Evolutionary conservation across 768 basidiomycete species (phyloP).

Genomic region (Plicaturopsis crispa): DNA sequence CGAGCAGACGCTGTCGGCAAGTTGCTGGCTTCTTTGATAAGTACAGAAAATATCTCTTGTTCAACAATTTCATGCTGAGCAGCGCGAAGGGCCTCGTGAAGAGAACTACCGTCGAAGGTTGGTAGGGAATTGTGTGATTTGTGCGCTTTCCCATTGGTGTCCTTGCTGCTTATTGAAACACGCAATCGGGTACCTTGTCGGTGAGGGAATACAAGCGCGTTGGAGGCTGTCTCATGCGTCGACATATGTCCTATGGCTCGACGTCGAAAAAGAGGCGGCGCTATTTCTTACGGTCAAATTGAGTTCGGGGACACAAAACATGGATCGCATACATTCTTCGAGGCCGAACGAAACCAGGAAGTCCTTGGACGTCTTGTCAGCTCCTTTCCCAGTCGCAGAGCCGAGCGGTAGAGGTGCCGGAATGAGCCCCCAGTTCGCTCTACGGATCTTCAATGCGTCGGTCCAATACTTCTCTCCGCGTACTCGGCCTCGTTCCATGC

Average conservation of each 20-base stretch:
- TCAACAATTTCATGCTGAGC: slow-evolving; percentile 73
- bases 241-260: slow-evolving; percentile 66
- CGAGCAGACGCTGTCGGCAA: slow-evolving; percentile 71
- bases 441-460: slow-evolving; percentile 69
- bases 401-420: slow-evolving; percentile 74
- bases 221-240: slow-evolving; percentile 32
- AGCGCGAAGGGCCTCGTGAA: slow-evolving; percentile 44
- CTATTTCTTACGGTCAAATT: slow-evolving; percentile 28
- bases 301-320: not conserved
- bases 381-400: slow-evolving; percentile 63
- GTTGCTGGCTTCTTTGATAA: slow-evolving; percentile 71
- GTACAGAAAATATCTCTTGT: slow-evolving; percentile 68
- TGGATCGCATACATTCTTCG: slow-evolving; percentile 62
- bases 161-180: slow-evolving; percentile 40
- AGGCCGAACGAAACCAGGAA: slow-evolving; percentile 75
- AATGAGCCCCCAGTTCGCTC: slow-evolving; percentile 74
- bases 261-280: slow-evolving; percentile 54
- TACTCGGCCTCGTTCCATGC: slow-evolving; percentile 55
- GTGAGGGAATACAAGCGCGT: slow-evolving; percentile 51
- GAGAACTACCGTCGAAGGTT: slow-evolving; percentile 22
- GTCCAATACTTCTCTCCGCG: slow-evolving; percentile 75
- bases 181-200: slow-evolving; percentile 58
- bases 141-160: slow-evolving; percentile 22
- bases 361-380: slow-evolving; percentile 75
- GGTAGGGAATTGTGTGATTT: slow-evolving; percentile 30